These are phyloP conservation scores for Medicago lupulina DNA, from an alignment of 306 rosid genomes.

Conservation along the genomic window DNA sequence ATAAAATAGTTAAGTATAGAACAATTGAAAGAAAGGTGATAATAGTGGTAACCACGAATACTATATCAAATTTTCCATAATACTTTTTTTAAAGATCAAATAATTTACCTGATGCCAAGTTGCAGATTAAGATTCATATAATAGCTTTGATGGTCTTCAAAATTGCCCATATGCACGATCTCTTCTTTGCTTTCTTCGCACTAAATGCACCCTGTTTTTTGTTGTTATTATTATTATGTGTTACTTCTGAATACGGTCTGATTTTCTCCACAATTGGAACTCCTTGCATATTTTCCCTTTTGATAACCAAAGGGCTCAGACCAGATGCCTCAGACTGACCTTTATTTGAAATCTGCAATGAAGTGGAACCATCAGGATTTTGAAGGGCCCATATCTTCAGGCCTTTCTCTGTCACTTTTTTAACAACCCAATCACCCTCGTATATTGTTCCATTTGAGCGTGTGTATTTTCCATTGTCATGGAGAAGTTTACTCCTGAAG, in stretches of 20 bases:
- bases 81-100: neutral
- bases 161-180: constrained; percentile 19
- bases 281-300: constrained; percentile 79
- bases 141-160: constrained; percentile 44
- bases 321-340: constrained; percentile 1
- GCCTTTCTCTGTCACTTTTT: constrained; percentile 83
- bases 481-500: constrained; percentile 60
- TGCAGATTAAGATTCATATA: constrained; percentile 56
- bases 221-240: constrained; percentile 40
- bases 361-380: constrained; percentile 47
- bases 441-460: constrained; percentile 79
- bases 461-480: constrained; percentile 67
- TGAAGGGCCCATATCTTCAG: constrained; percentile 52
- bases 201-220: constrained; percentile 22
- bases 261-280: constrained; percentile 48
- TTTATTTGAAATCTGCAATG: too few relatives aligned
- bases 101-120: constrained; percentile 54
- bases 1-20: too few relatives aligned
- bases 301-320: constrained; percentile 49
- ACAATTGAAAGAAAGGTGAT: neutral
- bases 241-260: constrained; percentile 48
- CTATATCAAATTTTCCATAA: too few relatives aligned
- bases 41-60: too few relatives aligned
- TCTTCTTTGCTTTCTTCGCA: too few relatives aligned
- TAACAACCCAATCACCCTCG: constrained; percentile 75